These are phyloP conservation scores for Colletotrichum australisinense DNA, from an alignment of 2,329 filamentous ascomycete species.

Conservation along the genomic window DNA sequence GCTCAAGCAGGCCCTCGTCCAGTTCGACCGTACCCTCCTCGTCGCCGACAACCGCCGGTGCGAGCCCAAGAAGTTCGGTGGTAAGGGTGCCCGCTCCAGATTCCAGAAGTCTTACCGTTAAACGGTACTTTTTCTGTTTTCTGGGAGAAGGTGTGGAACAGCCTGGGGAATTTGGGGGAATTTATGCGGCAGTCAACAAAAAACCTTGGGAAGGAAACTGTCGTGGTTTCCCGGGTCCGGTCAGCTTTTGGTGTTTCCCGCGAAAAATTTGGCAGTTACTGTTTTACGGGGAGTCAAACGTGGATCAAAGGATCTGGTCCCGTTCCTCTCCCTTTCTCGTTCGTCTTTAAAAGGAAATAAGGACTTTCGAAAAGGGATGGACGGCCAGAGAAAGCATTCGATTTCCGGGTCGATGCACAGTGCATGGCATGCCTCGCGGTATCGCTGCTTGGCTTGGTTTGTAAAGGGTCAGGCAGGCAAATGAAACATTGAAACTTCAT, in stretches of 20 bases:
- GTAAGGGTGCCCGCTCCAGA: constrained; percentile 92
- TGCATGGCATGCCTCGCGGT: constrained; percentile 56
- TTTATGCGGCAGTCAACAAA: constrained; percentile 28
- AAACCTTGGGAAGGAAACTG: constrained; percentile 38
- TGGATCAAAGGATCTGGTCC: constrained; percentile 48
- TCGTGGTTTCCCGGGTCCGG: constrained; percentile 28
- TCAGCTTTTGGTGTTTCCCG: constrained; percentile 35
- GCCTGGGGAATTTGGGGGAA: constrained; percentile 4
- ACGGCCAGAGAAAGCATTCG: constrained; percentile 18
- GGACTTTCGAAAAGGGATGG: constrained; percentile 3
- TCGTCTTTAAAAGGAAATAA: constrained; percentile 33
- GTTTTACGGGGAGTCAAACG: constrained; percentile 38
- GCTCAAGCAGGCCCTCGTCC: constrained; percentile 95
- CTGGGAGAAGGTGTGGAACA: neutral
- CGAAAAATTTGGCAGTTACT: constrained; percentile 32
- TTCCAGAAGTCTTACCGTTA: constrained; percentile 99
- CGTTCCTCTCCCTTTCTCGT: constrained; percentile 32
- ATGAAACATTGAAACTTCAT: constrained; percentile 61
- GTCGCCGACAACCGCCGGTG: constrained; percentile 99
- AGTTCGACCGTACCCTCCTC: constrained; percentile 96
- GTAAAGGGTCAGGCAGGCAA: constrained; percentile 63
- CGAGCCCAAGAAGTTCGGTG: constrained; percentile 98
- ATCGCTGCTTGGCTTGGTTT: constrained; percentile 56
- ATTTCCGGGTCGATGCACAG: constrained; percentile 52
- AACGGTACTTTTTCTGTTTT: constrained; percentile 47